A percentile compares a stretch with the other conserved stretches of the same genome.
Conservation (phyloP, 2,329 filamentous ascomycete species). For the Aureobasidium sp. region DNA sequence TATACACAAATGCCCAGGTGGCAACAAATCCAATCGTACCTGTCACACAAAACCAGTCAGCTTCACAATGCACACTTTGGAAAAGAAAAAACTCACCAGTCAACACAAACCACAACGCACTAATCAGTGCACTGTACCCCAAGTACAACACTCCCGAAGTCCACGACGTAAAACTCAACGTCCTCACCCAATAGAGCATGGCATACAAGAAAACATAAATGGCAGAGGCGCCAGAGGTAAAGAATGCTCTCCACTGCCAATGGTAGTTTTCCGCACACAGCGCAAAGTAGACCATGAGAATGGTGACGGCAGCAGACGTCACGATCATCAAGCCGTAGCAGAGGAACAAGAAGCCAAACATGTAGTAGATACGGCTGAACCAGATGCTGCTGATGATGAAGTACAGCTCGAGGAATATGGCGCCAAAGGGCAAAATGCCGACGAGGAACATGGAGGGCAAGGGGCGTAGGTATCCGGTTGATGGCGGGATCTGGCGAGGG, state of each 20-base stretch:
- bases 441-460: conserved; percentile 88
- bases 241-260: conserved; percentile 96
- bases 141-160: conserved; percentile 86
- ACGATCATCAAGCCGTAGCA: conserved; percentile 97
- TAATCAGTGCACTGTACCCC: conserved; percentile 84
- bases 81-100: conserved; percentile 59
- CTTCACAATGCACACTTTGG: conserved; percentile 14
- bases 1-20: conserved; percentile 87
- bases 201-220: conserved; percentile 90
- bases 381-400: conserved; percentile 99
- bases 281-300: conserved; percentile 92
- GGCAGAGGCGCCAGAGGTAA: conserved; percentile 83
- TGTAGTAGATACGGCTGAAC: conserved; percentile 99
- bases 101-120: conserved; percentile 85
- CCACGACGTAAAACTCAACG: conserved; percentile 75
- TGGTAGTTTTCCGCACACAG: conserved; percentile 96
- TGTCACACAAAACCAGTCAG: conserved; percentile 33
- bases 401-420: conserved; percentile 97
- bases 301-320: conserved; percentile 84
- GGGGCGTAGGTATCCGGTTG: conserved; percentile 73
- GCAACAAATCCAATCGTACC: conserved; percentile 94
- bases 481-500: conserved; percentile 86
- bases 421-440: conserved; percentile 86
- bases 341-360: conserved; percentile 98
- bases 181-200: conserved; percentile 82